Evolutionary conservation across 176 grass and related monocot species (phyloP).

Genomic region (Triticum urartu): DNA sequence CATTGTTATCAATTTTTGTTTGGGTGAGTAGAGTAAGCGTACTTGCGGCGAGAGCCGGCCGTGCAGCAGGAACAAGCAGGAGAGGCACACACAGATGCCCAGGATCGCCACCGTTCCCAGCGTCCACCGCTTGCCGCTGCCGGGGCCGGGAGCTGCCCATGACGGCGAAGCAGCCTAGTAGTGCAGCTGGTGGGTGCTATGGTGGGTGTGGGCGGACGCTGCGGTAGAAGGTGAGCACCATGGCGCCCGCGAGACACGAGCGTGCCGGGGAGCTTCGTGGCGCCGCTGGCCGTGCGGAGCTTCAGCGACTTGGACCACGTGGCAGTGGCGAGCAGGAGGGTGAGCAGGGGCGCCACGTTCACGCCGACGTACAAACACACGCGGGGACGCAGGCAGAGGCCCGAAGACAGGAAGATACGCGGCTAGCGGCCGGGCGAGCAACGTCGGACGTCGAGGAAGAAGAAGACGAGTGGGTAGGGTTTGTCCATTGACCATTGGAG

Average conservation of each 20-base stretch:
- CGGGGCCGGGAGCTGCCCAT: not conserved
- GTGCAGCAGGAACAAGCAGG: slow-evolving; percentile 77
- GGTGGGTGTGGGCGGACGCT: not conserved
- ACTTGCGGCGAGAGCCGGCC: slow-evolving; percentile 58
- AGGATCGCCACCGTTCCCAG: slow-evolving; percentile 65
- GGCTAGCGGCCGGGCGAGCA: too few relatives aligned
- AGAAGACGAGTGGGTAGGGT: too few relatives aligned
- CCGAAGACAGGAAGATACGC: not conserved
- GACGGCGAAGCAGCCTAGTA: not conserved
- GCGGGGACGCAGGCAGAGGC: too few relatives aligned
- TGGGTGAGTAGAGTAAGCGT: slow-evolving; percentile 72
- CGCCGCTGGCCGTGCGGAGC: slow-evolving; percentile 46
- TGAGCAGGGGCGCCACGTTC: slow-evolving; percentile 52
- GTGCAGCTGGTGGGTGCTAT: not conserved
- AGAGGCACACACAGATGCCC: slow-evolving; percentile 57
- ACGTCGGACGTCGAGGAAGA: too few relatives aligned
- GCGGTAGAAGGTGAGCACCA: slow-evolving; percentile 39
- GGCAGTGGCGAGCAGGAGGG: slow-evolving; percentile 64
- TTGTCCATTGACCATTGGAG: not conserved
- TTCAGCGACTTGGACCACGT: slow-evolving; percentile 58
- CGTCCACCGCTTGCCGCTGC: slow-evolving; percentile 47
- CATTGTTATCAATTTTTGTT: too few relatives aligned
- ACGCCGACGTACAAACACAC: too few relatives aligned
- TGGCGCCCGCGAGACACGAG: slow-evolving; percentile 59
- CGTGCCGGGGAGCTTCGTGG: slow-evolving; percentile 58